phyloP scores from a whole-genome alignment of 768 basidiomycete genomes.

The Leccinum obscurum region DNA sequence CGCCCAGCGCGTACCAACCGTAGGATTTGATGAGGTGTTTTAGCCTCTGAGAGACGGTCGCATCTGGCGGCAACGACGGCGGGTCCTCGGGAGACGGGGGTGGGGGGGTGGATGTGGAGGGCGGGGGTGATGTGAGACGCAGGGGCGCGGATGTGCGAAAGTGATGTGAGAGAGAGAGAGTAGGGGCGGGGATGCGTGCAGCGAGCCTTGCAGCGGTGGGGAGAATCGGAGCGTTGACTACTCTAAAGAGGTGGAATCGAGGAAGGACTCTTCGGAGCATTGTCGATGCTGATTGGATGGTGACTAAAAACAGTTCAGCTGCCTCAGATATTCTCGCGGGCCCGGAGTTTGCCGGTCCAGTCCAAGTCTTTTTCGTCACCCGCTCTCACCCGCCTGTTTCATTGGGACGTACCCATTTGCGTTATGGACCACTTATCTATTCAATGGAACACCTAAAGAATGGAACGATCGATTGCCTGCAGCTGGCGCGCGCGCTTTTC shows the following conservation, averaged over 20 bases:
- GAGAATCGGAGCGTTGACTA: slow-evolving; percentile 45
- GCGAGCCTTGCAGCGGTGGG: slow-evolving; percentile 46
- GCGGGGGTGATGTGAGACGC: slow-evolving; percentile 37
- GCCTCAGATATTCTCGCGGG: background rate
- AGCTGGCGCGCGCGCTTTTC: background rate
- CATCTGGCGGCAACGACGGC: slow-evolving; percentile 43
- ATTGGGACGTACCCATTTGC: background rate
- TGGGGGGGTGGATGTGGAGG: slow-evolving; percentile 23
- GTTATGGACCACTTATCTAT: background rate
- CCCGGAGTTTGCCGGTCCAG: background rate
- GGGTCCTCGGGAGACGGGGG: slow-evolving; percentile 12
- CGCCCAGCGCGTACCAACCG: slow-evolving; percentile 93
- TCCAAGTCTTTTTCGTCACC: background rate
- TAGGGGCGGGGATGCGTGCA: slow-evolving; percentile 16
- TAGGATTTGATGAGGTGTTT: slow-evolving; percentile 87
- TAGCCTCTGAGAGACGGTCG: slow-evolving; percentile 66
- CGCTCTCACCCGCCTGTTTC: slow-evolving; percentile 1
- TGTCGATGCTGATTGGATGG: background rate
- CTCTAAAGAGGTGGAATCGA: slow-evolving; percentile 47
- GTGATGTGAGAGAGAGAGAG: slow-evolving; percentile 37
- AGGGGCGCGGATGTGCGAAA: slow-evolving; percentile 50
- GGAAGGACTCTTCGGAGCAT: slow-evolving; percentile 44
- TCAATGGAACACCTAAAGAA: background rate
- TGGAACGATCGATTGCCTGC: background rate
- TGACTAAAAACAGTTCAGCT: background rate